Base-by-base conservation (phyloP, 768 basidiomycete genomes). In the Tephrocybe sp. region DNA sequence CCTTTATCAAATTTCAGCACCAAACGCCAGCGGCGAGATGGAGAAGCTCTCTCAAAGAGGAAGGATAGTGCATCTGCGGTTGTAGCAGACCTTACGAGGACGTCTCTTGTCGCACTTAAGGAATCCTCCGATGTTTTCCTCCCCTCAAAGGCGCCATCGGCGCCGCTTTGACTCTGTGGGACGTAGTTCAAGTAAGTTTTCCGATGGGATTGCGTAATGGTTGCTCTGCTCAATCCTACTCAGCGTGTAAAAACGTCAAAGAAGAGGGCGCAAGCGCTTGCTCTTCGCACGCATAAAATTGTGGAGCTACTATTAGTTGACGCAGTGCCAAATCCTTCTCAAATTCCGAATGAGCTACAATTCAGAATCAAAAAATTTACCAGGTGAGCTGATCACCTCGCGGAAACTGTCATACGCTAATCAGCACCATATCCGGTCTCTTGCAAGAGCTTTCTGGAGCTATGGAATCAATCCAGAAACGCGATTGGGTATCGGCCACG, bases 81-180 rank as follows among this genome's bases (percentile, higher is more conserved):
- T 22, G 6, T n/a, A 24, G 5, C 44, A 26, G 44, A 45, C 15
- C 3, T 24, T 9, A 13, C 44, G 19, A 35, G 26, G 32, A 45
- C 34, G 15, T 34, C 18, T 24, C 32, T 45, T 1, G 13, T 45
- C n/a, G 44, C 44, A 13, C 21, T 45, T 2, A 35, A 35, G 22
- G 32, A 45, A 35, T 45, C 44, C 12, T 31, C 44, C 4, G 44
- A 45, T 12, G 32, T 22, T 45, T 45, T 22, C 44, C 44, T n/a
- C 44, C 32, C 1, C 22, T 45, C 6, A 45, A 45, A 36, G 21
- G 19, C 24, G 44, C n/a, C 5, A 13, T 15, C 26, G 44, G 44
- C 31, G 21, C 15, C 6, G 44, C 34, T 15, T 24, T 45, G 4
- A 22, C 34, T 2, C 22, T 45, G 19, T 45, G 44, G 44, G 31